These are phyloP conservation scores for Ophiosphaerella korrae DNA, from an alignment of 2,329 filamentous ascomycete genomes.

Conservation along the genomic window DNA sequence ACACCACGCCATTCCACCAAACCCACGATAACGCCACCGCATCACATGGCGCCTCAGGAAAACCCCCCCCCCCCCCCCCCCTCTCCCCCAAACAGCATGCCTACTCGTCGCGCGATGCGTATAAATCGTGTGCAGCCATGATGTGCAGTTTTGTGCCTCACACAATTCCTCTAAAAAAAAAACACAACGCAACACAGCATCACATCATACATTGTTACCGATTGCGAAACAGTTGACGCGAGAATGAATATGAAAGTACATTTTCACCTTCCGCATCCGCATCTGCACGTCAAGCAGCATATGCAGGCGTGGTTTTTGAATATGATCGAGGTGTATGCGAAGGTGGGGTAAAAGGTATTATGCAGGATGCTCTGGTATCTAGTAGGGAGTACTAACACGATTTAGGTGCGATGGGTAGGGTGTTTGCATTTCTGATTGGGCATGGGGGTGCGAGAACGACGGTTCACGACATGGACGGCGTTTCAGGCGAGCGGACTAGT, in stretches of 20 bases:
- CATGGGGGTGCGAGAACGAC: no score
- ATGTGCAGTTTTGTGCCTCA: neutral
- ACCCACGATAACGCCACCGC: no score
- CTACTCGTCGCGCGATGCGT: no score
- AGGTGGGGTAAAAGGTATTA: neutral
- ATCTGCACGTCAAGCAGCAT: neutral
- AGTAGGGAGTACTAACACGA: no score
- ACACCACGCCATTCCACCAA: no score
- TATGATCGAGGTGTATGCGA: neutral
- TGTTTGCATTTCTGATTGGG: no score
- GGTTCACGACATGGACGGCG: no score
- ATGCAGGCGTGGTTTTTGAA: neutral
- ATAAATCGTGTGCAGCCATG: neutral
- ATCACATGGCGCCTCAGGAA: neutral
- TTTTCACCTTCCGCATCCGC: neutral
- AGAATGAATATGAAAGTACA: neutral
- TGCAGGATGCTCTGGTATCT: no score
- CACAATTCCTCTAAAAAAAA: neutral
- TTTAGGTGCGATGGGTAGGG: no score
- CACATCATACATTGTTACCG: neutral
- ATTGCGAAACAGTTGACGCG: neutral
- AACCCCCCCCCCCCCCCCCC: no score
- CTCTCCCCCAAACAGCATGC: neutral
- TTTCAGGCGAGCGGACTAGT: no score
- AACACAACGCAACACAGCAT: neutral